phyloP scores from a whole-genome alignment of 2,329 filamentous ascomycete species.

The Botrytis paeoniae region DNA sequence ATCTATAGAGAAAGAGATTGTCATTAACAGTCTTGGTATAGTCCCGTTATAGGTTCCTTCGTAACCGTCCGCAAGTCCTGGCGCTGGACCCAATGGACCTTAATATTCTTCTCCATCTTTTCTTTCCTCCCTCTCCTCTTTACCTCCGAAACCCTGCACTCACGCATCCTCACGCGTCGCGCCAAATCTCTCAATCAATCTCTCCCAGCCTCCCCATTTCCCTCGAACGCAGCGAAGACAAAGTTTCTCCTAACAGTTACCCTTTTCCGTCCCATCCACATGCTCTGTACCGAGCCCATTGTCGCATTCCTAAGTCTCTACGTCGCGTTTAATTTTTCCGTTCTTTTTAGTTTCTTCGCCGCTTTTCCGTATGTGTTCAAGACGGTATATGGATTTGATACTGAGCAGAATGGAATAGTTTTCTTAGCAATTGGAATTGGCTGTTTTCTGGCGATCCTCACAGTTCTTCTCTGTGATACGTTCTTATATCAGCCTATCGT shows the following conservation, averaged over 20 bases:
- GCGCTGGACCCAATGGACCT: slow-evolving; percentile 53
- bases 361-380: slow-evolving; percentile 42
- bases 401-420: slow-evolving; percentile 39
- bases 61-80: slow-evolving; percentile 46
- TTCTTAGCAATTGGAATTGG: slow-evolving; percentile 43
- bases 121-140: slow-evolving; percentile 45
- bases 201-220: slow-evolving; percentile 37
- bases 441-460: slow-evolving; percentile 44
- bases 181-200: slow-evolving; percentile 42
- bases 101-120: slow-evolving; percentile 48
- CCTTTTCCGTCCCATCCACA: slow-evolving; percentile 39
- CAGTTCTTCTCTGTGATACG: slow-evolving; percentile 43
- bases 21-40: slow-evolving; percentile 14
- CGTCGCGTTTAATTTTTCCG: slow-evolving; percentile 35
- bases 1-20: not conserved
- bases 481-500: slow-evolving; percentile 41
- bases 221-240: slow-evolving; percentile 38
- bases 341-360: slow-evolving; percentile 42
- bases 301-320: slow-evolving; percentile 33
- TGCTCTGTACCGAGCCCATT: slow-evolving; percentile 40
- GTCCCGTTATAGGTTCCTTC: slow-evolving; percentile 42
- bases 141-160: slow-evolving; percentile 42
- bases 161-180: slow-evolving; percentile 32
- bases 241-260: slow-evolving; percentile 38
- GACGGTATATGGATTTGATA: slow-evolving; percentile 39